Evolutionary conservation across 768 basidiomycete species (phyloP).

Genomic region (Tephrocybe rancida): DNA sequence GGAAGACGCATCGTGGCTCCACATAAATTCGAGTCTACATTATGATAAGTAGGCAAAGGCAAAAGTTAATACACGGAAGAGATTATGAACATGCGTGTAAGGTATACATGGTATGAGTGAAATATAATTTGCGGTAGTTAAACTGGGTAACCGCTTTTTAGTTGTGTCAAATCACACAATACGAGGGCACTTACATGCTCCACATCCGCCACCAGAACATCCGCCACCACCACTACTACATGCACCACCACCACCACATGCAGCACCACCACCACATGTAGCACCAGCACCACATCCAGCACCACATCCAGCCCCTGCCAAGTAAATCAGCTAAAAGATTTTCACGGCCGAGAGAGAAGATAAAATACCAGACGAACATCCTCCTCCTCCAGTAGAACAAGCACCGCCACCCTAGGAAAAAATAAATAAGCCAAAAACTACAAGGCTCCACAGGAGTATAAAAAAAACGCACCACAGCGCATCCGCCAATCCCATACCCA

Average conservation of each 20-base stretch:
- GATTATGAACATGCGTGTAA: too few species aligned
- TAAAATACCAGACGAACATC: constrained; percentile 2
- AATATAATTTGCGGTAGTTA: too few species aligned
- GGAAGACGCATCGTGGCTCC: too few species aligned
- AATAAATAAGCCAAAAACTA: not conserved
- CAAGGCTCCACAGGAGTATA: not conserved
- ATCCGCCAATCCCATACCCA: constrained; percentile 26
- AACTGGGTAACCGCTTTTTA: too few species aligned
- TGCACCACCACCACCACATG: not conserved
- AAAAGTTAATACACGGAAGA: too few species aligned
- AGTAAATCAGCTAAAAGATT: not conserved
- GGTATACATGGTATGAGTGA: too few species aligned
- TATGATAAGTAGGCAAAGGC: too few species aligned
- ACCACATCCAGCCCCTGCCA: not conserved
- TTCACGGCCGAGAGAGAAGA: not conserved
- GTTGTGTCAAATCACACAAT: not conserved
- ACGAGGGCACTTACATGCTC: not conserved
- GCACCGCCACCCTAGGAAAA: constrained; percentile 1
- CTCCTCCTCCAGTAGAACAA: not conserved
- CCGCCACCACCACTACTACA: constrained; percentile 6
- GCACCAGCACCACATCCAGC: not conserved
- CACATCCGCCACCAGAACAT: constrained; percentile 5
- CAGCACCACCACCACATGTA: not conserved
- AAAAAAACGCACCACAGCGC: constrained; percentile 25
- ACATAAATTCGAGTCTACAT: too few species aligned